These are phyloP conservation scores for Scopulariopsis brevicaulis DNA, from an alignment of 2,329 filamentous ascomycete genomes.

Conservation along the genomic window DNA sequence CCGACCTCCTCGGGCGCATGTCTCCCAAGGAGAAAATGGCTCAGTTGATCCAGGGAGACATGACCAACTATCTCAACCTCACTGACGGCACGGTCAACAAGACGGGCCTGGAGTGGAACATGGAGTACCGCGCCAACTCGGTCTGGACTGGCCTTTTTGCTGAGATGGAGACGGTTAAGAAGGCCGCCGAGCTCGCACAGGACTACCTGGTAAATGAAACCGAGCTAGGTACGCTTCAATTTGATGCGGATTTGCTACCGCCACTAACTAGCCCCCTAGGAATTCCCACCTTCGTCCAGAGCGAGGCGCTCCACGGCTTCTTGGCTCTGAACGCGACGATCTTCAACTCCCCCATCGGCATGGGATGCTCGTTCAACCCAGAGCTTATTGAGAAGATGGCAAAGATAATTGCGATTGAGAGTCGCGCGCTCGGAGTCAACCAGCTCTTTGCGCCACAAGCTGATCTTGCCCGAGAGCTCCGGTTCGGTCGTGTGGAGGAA, in stretches of 20 bases:
- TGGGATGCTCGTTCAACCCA: slow-evolving; percentile 61
- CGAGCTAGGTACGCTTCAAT: slow-evolving; percentile 14
- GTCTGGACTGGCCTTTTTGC: slow-evolving; percentile 64
- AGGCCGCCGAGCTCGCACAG: slow-evolving; percentile 53
- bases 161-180: slow-evolving; percentile 48
- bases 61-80: slow-evolving; percentile 64
- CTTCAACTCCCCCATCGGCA: slow-evolving; percentile 66
- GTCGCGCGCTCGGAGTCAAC: slow-evolving; percentile 56
- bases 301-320: slow-evolving; percentile 65
- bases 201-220: slow-evolving; percentile 50
- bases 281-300: slow-evolving; percentile 64
- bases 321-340: slow-evolving; percentile 63
- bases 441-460: slow-evolving; percentile 62
- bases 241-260: not conserved
- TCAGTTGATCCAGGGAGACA: slow-evolving; percentile 58
- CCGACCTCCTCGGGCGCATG: slow-evolving; percentile 61
- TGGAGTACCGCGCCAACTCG: slow-evolving; percentile 52
- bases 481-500: slow-evolving; percentile 65
- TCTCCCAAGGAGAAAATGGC: slow-evolving; percentile 63
- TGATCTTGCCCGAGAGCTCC: slow-evolving; percentile 59
- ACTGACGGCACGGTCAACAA: slow-evolving; percentile 53
- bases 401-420: slow-evolving; percentile 51
- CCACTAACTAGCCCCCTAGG: slow-evolving; percentile 28
- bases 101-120: slow-evolving; percentile 54
- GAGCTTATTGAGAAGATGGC: slow-evolving; percentile 56